Conservation (phyloP, 2,329 filamentous ascomycete genomes). For the Macrophomina phaseolina region DNA sequence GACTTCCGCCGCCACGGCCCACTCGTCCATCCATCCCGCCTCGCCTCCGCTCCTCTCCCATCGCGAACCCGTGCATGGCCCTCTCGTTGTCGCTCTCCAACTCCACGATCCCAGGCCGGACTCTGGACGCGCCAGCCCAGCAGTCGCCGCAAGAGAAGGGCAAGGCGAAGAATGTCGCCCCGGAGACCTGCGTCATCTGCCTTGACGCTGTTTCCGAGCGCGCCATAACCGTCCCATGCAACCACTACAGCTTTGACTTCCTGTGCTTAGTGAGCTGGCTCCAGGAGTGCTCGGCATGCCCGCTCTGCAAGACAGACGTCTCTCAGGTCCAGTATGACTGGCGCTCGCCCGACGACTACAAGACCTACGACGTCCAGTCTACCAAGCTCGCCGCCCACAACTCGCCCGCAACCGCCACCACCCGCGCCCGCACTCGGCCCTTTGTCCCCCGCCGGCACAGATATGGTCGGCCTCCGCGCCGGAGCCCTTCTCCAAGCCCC, state of each 20-base stretch:
- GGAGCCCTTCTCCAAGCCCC: constrained; percentile 28
- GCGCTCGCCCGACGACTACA: constrained; percentile 57
- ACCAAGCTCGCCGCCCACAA: constrained; percentile 29
- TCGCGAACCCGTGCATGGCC: background rate
- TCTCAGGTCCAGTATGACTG: constrained; percentile 70
- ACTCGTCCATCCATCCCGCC: background rate
- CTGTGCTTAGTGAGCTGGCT: constrained; percentile 84
- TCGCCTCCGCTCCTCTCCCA: background rate
- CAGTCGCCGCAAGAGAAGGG: background rate
- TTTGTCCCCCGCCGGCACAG: constrained; percentile 11
- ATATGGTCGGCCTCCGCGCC: constrained; percentile 6
- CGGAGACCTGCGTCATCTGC: constrained; percentile 81
- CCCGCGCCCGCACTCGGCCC: constrained; percentile 24
- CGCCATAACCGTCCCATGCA: constrained; percentile 76
- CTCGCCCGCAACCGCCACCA: background rate
- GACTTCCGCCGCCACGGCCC: constrained; percentile 2
- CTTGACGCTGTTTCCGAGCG: constrained; percentile 75
- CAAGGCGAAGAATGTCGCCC: constrained; percentile 12
- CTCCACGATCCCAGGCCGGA: background rate
- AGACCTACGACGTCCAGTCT: constrained; percentile 62
- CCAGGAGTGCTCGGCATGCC: constrained; percentile 72
- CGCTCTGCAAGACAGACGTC: constrained; percentile 70
- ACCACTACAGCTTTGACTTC: constrained; percentile 83
- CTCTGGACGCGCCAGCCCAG: background rate
- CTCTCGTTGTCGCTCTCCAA: background rate